Evolutionary conservation across 1,284 basidiomycete species (phyloP).

Genomic region (Cutaneotrichosporon cutaneum): DNA sequence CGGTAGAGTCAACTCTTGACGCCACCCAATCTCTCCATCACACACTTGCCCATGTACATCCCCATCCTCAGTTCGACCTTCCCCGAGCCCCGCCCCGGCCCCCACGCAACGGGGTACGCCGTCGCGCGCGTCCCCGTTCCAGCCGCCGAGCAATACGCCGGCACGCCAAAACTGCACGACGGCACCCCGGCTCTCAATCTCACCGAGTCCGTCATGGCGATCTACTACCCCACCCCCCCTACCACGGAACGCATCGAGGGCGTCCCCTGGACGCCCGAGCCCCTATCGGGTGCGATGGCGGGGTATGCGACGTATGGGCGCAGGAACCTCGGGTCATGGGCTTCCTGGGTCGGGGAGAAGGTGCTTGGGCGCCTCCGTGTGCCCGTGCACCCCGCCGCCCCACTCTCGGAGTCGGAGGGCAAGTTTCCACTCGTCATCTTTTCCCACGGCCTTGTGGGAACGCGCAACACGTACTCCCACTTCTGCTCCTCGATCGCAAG

Average conservation of each 20-base stretch:
- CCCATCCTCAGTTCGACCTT: neutral
- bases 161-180: neutral
- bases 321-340: neutral
- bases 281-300: neutral
- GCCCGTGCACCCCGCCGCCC: neutral
- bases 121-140: neutral
- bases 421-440: conserved; percentile 70
- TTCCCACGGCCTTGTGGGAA: conserved; percentile 75
- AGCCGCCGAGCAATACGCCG: neutral
- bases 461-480: conserved; percentile 69
- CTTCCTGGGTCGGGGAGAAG: neutral
- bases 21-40: neutral
- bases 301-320: neutral
- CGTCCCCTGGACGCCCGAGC: neutral
- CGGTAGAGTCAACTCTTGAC: too few relatives aligned
- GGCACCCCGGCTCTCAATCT: conserved; percentile 28
- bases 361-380: neutral
- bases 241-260: conserved; percentile 15
- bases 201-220: conserved; percentile 33
- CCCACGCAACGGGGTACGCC: neutral
- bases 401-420: neutral
- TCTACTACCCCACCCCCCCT: conserved; percentile 41
- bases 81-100: conserved; percentile 3
- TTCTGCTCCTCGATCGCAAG: conserved; percentile 68
- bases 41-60: conserved; percentile 3